These are phyloP conservation scores for Sarcodon aspratus DNA, from an alignment of 768 basidiomycete genomes.

Conservation along the genomic window DNA sequence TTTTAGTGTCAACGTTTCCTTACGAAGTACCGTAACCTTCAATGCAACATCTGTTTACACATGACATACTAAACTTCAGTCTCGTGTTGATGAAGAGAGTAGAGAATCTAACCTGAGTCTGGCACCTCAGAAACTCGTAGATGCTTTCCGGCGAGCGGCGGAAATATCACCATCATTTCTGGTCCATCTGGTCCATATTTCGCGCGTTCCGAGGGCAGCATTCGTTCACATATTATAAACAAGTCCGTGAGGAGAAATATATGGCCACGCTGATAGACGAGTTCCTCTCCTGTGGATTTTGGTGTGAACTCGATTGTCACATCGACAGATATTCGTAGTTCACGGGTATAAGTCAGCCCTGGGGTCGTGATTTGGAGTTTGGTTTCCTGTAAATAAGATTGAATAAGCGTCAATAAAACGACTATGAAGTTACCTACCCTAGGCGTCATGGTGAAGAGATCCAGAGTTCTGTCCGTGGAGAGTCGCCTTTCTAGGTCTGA, in stretches of 20 bases:
- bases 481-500: constrained; percentile 75
- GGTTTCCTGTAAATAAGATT: constrained; percentile 49
- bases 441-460: constrained; percentile 92
- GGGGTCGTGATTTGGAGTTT: constrained; percentile 86
- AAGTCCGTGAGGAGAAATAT: constrained; percentile 88
- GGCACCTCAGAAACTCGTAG: constrained; percentile 55
- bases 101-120: constrained; percentile 39
- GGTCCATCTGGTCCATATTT: constrained; percentile 41
- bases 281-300: constrained; percentile 57
- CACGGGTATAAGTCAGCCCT: constrained; percentile 63
- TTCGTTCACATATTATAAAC: constrained; percentile 82
- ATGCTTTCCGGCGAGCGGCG: constrained; percentile 91
- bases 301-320: constrained; percentile 72
- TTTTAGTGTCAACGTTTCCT: constrained; percentile 69
- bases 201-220: constrained; percentile 52
- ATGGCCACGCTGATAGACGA: constrained; percentile 69
- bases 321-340: constrained; percentile 61
- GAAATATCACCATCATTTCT: constrained; percentile 91
- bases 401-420: not conserved
- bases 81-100: not conserved
- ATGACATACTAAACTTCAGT: constrained; percentile 1
- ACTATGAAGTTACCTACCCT: constrained; percentile 43
- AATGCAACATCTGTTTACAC: constrained; percentile 50
- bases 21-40: constrained; percentile 75
- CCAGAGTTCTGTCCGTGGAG: constrained; percentile 67